A percentile compares a stretch with the other conserved stretches of the same genome.
Conservation (phyloP, 2,329 filamentous ascomycete genomes). For the Ophiostoma populinum region DNA sequence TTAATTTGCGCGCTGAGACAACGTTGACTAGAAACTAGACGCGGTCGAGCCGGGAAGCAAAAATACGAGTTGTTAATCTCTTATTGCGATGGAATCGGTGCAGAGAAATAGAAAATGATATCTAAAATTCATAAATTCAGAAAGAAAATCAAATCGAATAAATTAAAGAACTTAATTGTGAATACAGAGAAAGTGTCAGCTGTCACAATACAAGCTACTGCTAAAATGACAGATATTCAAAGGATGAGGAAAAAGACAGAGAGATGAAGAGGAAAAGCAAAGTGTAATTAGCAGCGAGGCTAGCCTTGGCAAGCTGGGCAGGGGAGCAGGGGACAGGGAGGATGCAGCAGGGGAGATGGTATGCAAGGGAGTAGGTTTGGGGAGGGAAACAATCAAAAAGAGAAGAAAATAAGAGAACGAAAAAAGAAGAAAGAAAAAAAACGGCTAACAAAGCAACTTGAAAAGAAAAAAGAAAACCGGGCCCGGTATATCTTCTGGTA, state of each 20-base stretch:
- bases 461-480: background rate
- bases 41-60: no score
- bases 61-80: no score
- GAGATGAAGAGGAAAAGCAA: background rate
- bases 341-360: background rate
- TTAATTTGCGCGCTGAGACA: slow-evolving; percentile 1
- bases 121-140: no score
- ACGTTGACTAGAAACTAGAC: no score
- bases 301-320: slow-evolving; percentile 1
- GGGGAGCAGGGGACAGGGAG: background rate
- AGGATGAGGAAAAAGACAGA: background rate
- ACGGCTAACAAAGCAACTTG: background rate
- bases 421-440: background rate
- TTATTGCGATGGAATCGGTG: no score
- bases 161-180: no score
- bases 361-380: background rate
- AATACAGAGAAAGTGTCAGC: background rate
- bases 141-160: background rate
- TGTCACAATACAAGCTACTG: background rate
- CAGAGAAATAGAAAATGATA: no score
- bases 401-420: background rate
- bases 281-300: background rate
- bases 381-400: background rate
- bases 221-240: background rate
- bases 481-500: background rate